Percentiles rank a stretch among this genome's conserved stretches.
These are phyloP conservation scores for Colletotrichum endophyticum DNA, from an alignment of 2,329 filamentous ascomycete species.

Conservation along the genomic window DNA sequence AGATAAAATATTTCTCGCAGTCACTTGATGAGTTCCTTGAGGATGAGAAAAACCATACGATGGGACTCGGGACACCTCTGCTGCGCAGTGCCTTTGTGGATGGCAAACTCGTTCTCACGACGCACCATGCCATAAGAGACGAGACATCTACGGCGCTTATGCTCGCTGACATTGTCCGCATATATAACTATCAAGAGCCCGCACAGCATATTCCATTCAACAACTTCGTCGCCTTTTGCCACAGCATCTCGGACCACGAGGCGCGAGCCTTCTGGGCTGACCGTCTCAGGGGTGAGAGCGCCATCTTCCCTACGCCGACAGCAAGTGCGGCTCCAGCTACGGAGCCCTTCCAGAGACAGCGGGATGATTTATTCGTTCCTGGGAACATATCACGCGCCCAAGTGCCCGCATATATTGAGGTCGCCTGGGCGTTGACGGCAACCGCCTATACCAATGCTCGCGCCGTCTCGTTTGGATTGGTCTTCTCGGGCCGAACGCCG, in stretches of 20 bases:
- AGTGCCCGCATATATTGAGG: not conserved
- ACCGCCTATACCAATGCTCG: not conserved
- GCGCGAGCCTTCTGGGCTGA: not conserved
- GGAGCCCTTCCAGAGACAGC: not conserved
- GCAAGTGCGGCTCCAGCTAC: not conserved
- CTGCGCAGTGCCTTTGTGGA: not conserved
- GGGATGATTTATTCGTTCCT: not conserved
- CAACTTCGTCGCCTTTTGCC: not conserved
- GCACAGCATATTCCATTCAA: not conserved
- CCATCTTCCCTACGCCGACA: not conserved
- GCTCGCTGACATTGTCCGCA: not conserved
- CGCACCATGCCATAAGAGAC: not conserved
- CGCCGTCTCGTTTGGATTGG: not conserved
- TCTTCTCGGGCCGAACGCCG: not conserved
- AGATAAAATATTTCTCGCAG: not conserved
- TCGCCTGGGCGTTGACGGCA: not conserved
- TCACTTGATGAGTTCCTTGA: not conserved
- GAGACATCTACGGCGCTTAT: not conserved
- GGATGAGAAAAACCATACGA: not conserved
- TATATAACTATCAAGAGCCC: not conserved
- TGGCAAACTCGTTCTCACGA: not conserved
- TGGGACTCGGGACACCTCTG: not conserved
- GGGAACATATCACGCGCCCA: not conserved
- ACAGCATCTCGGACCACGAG: not conserved
- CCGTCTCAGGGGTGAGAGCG: not conserved